phyloP scores from a whole-genome alignment of 192 early-diverging fungal species.

The Thamnidium elegans region DNA sequence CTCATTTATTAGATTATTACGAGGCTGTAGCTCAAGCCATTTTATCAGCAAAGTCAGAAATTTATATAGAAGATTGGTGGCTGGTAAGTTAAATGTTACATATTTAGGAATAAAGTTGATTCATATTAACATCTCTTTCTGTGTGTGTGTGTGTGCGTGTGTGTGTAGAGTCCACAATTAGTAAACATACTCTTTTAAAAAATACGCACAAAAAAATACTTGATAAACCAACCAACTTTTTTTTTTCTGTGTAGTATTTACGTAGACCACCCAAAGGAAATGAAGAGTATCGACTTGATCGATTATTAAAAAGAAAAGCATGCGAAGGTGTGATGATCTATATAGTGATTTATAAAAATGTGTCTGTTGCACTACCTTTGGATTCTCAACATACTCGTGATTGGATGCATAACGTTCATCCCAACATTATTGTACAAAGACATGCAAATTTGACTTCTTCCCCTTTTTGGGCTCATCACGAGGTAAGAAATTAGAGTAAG shows the following conservation, averaged over 20 bases:
- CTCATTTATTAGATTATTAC: slow-evolving; percentile 57
- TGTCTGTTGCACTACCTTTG: slow-evolving; percentile 66
- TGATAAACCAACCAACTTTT: neutral
- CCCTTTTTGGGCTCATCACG: slow-evolving; percentile 83
- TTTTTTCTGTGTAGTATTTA: slow-evolving; percentile 50
- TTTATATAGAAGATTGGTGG: slow-evolving; percentile 88
- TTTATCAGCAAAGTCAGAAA: slow-evolving; percentile 64
- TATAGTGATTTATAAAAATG: slow-evolving; percentile 82
- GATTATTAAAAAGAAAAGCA: slow-evolving; percentile 74
- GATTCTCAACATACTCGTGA: slow-evolving; percentile 72
- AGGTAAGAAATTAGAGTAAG: slow-evolving; percentile 33
- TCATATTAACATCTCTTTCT: neutral
- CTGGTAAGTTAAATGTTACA: slow-evolving; percentile 38
- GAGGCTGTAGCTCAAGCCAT: slow-evolving; percentile 76
- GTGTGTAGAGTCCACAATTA: slow-evolving; percentile 15
- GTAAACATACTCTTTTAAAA: neutral
- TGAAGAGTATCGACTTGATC: slow-evolving; percentile 74
- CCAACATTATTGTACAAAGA: slow-evolving; percentile 80
- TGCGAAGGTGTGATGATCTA: slow-evolving; percentile 82
- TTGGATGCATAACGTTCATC: slow-evolving; percentile 64
- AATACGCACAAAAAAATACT: neutral
- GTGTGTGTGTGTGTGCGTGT: no score
- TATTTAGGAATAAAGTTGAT: neutral
- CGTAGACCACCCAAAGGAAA: slow-evolving; percentile 70
- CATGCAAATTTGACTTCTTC: slow-evolving; percentile 75